Conservation (phyloP, 768 basidiomycete species). For the Roridomyces roridus region DNA sequence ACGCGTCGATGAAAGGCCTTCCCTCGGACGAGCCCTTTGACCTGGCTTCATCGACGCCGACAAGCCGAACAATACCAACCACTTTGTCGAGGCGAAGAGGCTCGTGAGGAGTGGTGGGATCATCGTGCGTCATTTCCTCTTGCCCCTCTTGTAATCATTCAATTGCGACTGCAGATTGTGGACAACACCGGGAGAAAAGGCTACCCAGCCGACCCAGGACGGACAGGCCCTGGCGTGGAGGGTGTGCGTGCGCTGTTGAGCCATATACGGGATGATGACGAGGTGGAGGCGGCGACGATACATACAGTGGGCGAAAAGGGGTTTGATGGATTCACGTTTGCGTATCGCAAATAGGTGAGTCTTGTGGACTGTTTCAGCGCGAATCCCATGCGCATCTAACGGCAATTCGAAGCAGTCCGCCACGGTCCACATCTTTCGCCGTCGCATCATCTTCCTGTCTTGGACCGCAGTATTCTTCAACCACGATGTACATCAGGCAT, state of each 20-base stretch:
- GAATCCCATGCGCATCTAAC: too few species aligned
- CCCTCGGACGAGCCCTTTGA: constrained; percentile 48
- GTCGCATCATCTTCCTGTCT: too few species aligned
- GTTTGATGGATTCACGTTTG: constrained; percentile 41
- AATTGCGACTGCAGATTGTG: constrained; percentile 35
- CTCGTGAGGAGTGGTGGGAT: constrained; percentile 50
- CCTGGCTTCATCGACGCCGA: constrained; percentile 62
- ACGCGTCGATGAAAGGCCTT: constrained; percentile 41
- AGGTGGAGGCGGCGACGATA: constrained; percentile 38
- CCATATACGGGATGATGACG: constrained; percentile 41
- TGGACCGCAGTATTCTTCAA: too few species aligned
- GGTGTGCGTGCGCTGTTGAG: constrained; percentile 42
- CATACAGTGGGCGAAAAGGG: constrained; percentile 39
- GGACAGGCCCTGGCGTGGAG: constrained; percentile 24
- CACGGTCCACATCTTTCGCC: too few species aligned
- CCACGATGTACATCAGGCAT: too few species aligned
- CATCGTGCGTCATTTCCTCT: constrained; percentile 38
- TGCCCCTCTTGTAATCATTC: not conserved
- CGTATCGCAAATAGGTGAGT: constrained; percentile 15
- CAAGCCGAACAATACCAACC: constrained; percentile 46
- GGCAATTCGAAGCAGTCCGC: too few species aligned
- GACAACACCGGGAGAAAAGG: constrained; percentile 49
- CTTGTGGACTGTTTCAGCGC: too few species aligned
- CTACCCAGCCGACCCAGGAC: constrained; percentile 32
- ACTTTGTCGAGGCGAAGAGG: constrained; percentile 50